phyloP scores from a whole-genome alignment of 108 stramenopile genomes.

The Conticribra guillardii region DNA sequence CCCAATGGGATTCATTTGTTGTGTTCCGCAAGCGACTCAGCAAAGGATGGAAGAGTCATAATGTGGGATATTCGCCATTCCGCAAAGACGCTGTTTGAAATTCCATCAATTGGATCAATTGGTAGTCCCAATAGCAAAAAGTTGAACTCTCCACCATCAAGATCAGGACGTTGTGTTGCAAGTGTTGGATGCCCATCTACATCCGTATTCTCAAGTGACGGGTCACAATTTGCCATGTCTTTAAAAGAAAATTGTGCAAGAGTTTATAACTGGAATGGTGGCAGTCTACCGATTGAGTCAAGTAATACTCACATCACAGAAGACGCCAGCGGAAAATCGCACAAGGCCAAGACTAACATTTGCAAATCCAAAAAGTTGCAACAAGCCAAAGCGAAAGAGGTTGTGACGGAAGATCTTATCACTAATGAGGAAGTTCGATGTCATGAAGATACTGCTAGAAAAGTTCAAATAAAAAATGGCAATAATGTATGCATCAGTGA shows the following conservation, averaged over 20 bases:
- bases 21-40: neutral
- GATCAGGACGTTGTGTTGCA: neutral
- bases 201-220: neutral
- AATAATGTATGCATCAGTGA: neutral
- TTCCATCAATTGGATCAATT: neutral
- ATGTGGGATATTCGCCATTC: neutral
- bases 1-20: neutral
- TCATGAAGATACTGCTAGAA: neutral
- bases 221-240: neutral
- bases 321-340: neutral
- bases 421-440: neutral
- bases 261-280: neutral
- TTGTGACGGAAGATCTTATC: neutral
- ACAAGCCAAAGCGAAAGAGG: neutral
- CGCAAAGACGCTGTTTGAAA: neutral
- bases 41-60: neutral
- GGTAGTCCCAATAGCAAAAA: neutral
- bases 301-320: neutral
- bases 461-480: neutral
- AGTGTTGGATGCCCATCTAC: neutral
- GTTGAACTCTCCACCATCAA: neutral
- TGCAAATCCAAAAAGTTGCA: neutral
- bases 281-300: neutral
- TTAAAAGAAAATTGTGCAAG: neutral
- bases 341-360: no score